Evolutionary conservation across 2,329 filamentous ascomycete genomes (phyloP).

Genomic region (Phialemonium atrogriseum): DNA sequence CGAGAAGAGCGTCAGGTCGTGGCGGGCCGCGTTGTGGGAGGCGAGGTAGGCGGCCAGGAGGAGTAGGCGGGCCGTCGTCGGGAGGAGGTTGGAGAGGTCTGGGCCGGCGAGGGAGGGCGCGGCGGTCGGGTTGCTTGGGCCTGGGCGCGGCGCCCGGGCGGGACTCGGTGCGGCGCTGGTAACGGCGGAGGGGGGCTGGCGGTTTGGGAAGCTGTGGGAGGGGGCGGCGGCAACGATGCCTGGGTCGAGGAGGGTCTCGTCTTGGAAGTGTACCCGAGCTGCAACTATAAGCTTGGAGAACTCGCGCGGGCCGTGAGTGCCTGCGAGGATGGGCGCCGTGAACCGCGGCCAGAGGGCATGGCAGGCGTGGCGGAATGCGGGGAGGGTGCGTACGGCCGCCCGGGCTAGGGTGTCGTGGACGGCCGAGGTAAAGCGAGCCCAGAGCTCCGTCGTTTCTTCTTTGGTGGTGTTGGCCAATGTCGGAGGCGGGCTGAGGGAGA

Average conservation of each 20-base stretch:
- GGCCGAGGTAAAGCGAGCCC: conserved; percentile 72
- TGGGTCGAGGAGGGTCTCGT: conserved; percentile 61
- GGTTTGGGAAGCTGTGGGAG: background rate
- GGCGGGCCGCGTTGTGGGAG: conserved; percentile 68
- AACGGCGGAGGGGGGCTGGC: background rate
- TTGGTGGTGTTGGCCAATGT: conserved; percentile 40
- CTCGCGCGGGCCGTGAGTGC: conserved; percentile 67
- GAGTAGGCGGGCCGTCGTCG: conserved; percentile 64
- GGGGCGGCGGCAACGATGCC: conserved; percentile 38
- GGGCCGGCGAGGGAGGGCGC: conserved; percentile 9
- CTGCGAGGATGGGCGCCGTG: conserved; percentile 64
- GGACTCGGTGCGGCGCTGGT: background rate
- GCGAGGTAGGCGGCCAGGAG: conserved; percentile 73
- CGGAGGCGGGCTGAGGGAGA: conserved; percentile 45
- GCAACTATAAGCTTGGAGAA: conserved; percentile 77
- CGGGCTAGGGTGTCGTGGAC: conserved; percentile 83
- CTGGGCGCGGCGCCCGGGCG: background rate
- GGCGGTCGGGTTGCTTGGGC: conserved; percentile 1
- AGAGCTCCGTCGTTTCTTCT: conserved; percentile 58
- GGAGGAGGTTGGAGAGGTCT: conserved; percentile 51
- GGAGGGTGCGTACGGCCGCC: conserved; percentile 71
- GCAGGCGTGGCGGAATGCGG: conserved; percentile 62
- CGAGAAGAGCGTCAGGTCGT: conserved; percentile 69
- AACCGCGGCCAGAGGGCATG: conserved; percentile 78
- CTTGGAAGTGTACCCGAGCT: conserved; percentile 60